Evolutionary conservation across 2,329 filamentous ascomycete species (phyloP).

Genomic region (Penicillium digitatum): DNA sequence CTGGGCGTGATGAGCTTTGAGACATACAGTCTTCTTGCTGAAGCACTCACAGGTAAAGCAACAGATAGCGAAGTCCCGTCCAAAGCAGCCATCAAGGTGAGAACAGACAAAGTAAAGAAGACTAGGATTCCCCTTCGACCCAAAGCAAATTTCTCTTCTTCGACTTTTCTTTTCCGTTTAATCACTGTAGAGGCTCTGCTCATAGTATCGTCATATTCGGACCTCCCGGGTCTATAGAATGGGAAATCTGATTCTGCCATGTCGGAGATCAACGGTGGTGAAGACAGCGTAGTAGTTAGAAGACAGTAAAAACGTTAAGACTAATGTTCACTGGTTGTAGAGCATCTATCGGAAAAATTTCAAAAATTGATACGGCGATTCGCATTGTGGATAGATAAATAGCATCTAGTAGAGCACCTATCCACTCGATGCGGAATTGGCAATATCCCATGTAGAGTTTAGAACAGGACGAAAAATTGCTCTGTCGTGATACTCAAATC

Average conservation of each 20-base stretch:
- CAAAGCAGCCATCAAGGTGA: slow-evolving; percentile 25
- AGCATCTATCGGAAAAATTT: neutral
- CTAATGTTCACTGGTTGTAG: no score
- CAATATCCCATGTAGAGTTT: neutral
- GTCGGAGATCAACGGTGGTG: neutral
- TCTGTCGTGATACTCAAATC: neutral
- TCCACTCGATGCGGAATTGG: neutral
- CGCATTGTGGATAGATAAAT: neutral
- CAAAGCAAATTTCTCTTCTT: slow-evolving; percentile 19
- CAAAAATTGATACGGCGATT: neutral
- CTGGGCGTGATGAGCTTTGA: slow-evolving; percentile 14
- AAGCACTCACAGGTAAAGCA: slow-evolving; percentile 19
- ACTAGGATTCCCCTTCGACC: slow-evolving; percentile 19
- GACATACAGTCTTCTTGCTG: rapidly evolving
- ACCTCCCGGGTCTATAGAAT: slow-evolving; percentile 10
- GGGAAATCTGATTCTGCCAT: slow-evolving; percentile 10
- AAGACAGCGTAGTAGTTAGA: neutral
- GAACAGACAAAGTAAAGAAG: slow-evolving; percentile 21
- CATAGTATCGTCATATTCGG: neutral
- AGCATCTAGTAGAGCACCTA: neutral
- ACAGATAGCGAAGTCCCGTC: slow-evolving; percentile 26
- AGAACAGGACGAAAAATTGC: slow-evolving; percentile 7
- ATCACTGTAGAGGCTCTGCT: slow-evolving; percentile 10
- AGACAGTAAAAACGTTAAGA: neutral
- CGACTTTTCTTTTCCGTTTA: neutral